phyloP scores from a whole-genome alignment of 345 rosid species.

The Brassica carinata region DNA sequence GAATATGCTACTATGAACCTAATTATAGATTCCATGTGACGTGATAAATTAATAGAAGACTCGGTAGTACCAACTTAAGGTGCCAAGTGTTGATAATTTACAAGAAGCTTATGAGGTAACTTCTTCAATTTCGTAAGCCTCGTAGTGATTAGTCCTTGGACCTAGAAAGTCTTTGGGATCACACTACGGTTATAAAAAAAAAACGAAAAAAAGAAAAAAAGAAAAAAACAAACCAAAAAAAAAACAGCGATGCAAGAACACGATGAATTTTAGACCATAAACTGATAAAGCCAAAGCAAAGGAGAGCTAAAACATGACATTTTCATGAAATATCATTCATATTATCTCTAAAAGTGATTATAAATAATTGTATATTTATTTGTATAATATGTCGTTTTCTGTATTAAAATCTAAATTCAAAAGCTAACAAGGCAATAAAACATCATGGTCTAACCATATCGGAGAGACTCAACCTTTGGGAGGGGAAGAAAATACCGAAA shows the following conservation, averaged over 20 bases:
- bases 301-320: background rate
- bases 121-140: background rate
- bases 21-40: no score
- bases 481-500: constrained; percentile 38
- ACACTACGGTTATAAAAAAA: no score
- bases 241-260: background rate
- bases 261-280: background rate
- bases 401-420: no score
- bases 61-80: constrained; percentile 69
- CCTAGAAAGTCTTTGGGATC: no score
- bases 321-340: background rate
- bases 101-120: constrained; percentile 48
- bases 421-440: background rate
- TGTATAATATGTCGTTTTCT: no score
- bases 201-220: no score
- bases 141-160: no score
- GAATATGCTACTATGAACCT: no score
- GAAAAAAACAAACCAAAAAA: no score
- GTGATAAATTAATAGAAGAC: constrained; percentile 54
- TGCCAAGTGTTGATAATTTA: constrained; percentile 49
- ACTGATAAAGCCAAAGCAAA: background rate
- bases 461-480: constrained; percentile 44
- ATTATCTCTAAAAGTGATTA: background rate
- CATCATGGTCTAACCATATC: background rate
- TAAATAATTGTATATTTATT: background rate